Percentiles rank a stretch among this genome's conserved stretches.
Evolutionary conservation across 2,329 filamentous ascomycete genomes (phyloP).

Genomic region (Pseudogymnoascus sp.): DNA sequence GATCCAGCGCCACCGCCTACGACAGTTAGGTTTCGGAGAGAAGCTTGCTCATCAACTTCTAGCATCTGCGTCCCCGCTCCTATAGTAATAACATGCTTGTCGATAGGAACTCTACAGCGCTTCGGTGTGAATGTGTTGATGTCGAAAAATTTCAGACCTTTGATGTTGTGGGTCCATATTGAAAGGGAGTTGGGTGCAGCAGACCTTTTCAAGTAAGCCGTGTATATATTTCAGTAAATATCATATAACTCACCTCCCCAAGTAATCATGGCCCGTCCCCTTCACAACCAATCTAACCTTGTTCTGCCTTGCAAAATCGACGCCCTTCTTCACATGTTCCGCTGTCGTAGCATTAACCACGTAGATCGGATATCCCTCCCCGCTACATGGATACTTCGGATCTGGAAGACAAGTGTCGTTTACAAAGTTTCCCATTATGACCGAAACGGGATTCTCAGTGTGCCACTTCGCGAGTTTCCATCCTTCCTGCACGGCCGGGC

Average conservation of each 20-base stretch:
- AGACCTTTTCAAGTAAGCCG: slow-evolving; percentile 28
- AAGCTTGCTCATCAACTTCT: slow-evolving; percentile 39
- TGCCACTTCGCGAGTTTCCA: slow-evolving; percentile 33
- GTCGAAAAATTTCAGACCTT: slow-evolving; percentile 30
- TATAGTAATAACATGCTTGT: slow-evolving; percentile 42
- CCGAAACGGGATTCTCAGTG: slow-evolving; percentile 31
- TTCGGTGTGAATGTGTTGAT: slow-evolving; percentile 32
- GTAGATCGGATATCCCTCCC: slow-evolving; percentile 34
- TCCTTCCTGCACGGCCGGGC: slow-evolving; percentile 24
- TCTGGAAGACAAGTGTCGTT: slow-evolving; percentile 45
- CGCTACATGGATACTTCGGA: slow-evolving; percentile 30
- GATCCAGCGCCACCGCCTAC: slow-evolving; percentile 48
- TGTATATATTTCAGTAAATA: slow-evolving; percentile 20
- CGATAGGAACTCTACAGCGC: slow-evolving; percentile 35
- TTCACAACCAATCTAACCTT: slow-evolving; percentile 32
- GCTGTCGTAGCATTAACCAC: slow-evolving; percentile 27
- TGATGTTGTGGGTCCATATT: slow-evolving; percentile 46
- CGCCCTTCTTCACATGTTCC: slow-evolving; percentile 20
- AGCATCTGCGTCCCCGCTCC: slow-evolving; percentile 45
- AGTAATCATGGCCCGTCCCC: slow-evolving; percentile 38
- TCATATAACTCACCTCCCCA: slow-evolving; percentile 18
- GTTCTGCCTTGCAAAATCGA: slow-evolving; percentile 30
- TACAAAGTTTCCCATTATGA: slow-evolving; percentile 35
- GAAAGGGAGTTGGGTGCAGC: slow-evolving; percentile 40
- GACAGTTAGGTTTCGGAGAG: slow-evolving; percentile 38